Percentiles rank a stretch among this genome's conserved stretches.
phyloP scores from a whole-genome alignment of 1,139 yeast genomes.

The Saccharomyces hybrid region DNA sequence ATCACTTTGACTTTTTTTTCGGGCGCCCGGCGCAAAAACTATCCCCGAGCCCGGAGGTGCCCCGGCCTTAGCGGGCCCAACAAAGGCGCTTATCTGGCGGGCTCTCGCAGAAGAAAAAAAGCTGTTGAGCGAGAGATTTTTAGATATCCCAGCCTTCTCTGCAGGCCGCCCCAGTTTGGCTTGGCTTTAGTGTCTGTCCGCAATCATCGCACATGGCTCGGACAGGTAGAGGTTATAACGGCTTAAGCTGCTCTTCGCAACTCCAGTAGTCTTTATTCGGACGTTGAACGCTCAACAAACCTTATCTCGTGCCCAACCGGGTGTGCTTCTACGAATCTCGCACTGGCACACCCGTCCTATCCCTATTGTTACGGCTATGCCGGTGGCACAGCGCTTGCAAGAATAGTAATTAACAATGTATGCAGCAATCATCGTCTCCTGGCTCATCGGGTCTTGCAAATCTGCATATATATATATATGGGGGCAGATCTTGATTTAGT shows the following conservation, averaged over 20 bases:
- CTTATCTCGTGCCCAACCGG: not conserved
- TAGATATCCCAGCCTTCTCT: not conserved
- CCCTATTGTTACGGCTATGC: not conserved
- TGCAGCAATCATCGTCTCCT: not conserved
- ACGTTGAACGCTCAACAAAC: not conserved
- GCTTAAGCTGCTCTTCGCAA: not conserved
- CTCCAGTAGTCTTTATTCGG: not conserved
- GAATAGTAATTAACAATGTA: not conserved
- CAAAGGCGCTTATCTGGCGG: slow-evolving; percentile 1
- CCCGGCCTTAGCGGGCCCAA: not conserved
- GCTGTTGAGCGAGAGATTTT: not conserved
- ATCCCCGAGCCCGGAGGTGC: not conserved
- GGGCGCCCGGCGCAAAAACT: not conserved
- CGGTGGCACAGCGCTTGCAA: not conserved
- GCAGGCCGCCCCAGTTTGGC: not conserved
- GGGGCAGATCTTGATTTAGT: not conserved
- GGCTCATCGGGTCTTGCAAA: not conserved
- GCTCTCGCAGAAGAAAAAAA: not conserved
- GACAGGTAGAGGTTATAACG: not conserved
- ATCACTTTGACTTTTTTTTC: not conserved
- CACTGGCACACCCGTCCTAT: not conserved
- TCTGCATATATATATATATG: not conserved
- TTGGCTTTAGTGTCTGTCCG: not conserved
- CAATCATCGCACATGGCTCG: not conserved
- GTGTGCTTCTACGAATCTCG: not conserved